Conservation (phyloP, 208 protist genomes). For the Leptomonas pyrrhocoris region DNA sequence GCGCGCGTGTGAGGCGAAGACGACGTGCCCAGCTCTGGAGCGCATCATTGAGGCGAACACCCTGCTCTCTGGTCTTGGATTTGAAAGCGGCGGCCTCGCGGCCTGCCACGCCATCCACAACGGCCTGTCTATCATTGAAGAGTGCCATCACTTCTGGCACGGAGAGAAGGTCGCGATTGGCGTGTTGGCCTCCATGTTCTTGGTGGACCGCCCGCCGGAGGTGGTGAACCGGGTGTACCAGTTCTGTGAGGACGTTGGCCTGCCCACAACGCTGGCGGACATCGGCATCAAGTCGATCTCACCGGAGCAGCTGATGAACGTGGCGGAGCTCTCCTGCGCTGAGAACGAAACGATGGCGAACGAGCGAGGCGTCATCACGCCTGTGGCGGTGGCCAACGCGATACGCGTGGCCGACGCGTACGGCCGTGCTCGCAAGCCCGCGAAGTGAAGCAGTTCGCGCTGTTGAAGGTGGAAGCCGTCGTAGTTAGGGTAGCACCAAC, state of each 20-base stretch:
- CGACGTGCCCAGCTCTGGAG: conserved; percentile 35
- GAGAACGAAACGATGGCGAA: conserved; percentile 38
- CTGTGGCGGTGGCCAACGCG: conserved; percentile 18
- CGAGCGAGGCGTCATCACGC: conserved; percentile 32
- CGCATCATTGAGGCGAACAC: conserved; percentile 44
- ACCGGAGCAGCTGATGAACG: conserved; percentile 23
- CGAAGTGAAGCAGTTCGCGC: neutral
- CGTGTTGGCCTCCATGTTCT: conserved; percentile 23
- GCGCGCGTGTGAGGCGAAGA: conserved; percentile 32
- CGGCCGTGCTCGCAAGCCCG: conserved; percentile 10
- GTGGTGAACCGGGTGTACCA: conserved; percentile 30
- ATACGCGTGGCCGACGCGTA: conserved; percentile 27
- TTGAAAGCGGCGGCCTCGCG: conserved; percentile 30
- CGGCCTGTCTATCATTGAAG: conserved; percentile 26
- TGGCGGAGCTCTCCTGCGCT: conserved; percentile 18
- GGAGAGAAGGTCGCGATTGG: conserved; percentile 42
- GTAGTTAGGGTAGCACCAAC: too few relatives aligned
- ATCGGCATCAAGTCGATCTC: conserved; percentile 19
- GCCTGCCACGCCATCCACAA: conserved; percentile 45
- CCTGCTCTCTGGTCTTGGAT: conserved; percentile 36
- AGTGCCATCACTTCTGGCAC: conserved; percentile 31
- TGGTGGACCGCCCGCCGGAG: conserved; percentile 21
- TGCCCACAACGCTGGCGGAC: conserved; percentile 38
- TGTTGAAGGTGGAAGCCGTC: too few relatives aligned
- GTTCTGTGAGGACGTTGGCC: conserved; percentile 36